These are phyloP conservation scores for Pichia rugopelliculosa DNA, from an alignment of 805 yeast species.

Conservation along the genomic window DNA sequence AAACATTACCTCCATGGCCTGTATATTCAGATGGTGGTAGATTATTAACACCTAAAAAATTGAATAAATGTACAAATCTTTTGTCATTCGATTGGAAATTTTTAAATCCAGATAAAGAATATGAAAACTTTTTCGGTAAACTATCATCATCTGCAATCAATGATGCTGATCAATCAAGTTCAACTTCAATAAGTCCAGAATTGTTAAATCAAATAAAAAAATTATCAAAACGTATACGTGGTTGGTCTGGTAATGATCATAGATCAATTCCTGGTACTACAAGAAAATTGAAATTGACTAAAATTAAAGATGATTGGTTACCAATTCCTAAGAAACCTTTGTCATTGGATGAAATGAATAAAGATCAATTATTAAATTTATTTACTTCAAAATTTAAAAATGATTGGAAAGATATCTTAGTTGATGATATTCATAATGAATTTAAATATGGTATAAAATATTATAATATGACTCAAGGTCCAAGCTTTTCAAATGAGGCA, in stretches of 20 bases:
- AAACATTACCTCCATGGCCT: constrained; percentile 15
- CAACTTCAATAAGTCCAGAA: constrained; percentile 63
- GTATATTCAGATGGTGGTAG: constrained; percentile 25
- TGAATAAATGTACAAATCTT: constrained; percentile 32
- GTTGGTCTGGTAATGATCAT: constrained; percentile 81
- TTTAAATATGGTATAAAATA: constrained; percentile 43
- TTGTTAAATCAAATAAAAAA: constrained; percentile 55
- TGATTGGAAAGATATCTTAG: constrained; percentile 46
- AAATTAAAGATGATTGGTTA: constrained; percentile 73
- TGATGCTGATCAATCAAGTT: constrained; percentile 71
- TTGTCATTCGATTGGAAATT: constrained; percentile 42
- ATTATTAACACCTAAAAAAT: constrained; percentile 40
- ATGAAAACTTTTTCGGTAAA: constrained; percentile 62
- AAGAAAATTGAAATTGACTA: constrained; percentile 59
- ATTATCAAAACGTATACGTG: constrained; percentile 51
- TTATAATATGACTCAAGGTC: constrained; percentile 42
- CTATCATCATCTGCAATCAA: constrained; percentile 59
- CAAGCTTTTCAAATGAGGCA: constrained; percentile 26
- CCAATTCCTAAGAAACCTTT: constrained; percentile 61
- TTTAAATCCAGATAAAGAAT: constrained; percentile 73
- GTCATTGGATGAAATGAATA: constrained; percentile 46
- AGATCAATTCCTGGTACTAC: constrained; percentile 67
- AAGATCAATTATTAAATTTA: constrained; percentile 33
- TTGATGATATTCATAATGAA: constrained; percentile 32
- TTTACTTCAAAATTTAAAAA: constrained; percentile 24